Evolutionary conservation across 2,329 filamentous ascomycete genomes (phyloP).

Genomic region (Cladosporium colombiae): DNA sequence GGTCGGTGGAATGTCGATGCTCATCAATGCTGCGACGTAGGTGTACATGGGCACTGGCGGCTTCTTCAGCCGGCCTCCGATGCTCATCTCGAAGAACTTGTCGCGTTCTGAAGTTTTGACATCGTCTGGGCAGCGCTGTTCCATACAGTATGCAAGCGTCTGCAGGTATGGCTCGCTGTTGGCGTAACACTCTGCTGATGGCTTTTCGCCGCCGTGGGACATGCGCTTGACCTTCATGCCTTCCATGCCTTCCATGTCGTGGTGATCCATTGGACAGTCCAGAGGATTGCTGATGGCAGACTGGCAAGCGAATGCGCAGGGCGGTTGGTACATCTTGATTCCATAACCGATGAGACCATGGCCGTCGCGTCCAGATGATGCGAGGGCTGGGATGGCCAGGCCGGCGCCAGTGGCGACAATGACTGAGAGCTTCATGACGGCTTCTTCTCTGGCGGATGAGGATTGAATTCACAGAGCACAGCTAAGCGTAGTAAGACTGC

Average conservation of each 20-base stretch:
- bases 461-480: neutral
- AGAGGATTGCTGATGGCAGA: slow-evolving; percentile 24
- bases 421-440: neutral
- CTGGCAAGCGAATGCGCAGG: slow-evolving; percentile 30
- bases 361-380: slow-evolving; percentile 7
- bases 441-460: too few species aligned
- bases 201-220: slow-evolving; percentile 15
- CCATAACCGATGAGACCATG: slow-evolving; percentile 29
- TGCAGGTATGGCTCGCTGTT: slow-evolving; percentile 31
- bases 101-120: slow-evolving; percentile 30
- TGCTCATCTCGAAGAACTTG: slow-evolving; percentile 34
- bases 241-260: slow-evolving; percentile 19
- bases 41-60: slow-evolving; percentile 26
- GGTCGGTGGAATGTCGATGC: slow-evolving; percentile 29
- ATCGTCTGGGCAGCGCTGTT: slow-evolving; percentile 28
- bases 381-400: neutral
- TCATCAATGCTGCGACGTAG: slow-evolving; percentile 32
- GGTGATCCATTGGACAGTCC: slow-evolving; percentile 21
- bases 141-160: slow-evolving; percentile 36
- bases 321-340: slow-evolving; percentile 29
- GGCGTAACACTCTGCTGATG: slow-evolving; percentile 34
- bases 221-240: slow-evolving; percentile 22
- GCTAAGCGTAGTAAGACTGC: neutral
- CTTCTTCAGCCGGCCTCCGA: slow-evolving; percentile 23
- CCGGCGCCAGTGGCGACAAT: slow-evolving; percentile 4